Conservation (phyloP, 805 yeast species). For the Ogataea minuta region DNA sequence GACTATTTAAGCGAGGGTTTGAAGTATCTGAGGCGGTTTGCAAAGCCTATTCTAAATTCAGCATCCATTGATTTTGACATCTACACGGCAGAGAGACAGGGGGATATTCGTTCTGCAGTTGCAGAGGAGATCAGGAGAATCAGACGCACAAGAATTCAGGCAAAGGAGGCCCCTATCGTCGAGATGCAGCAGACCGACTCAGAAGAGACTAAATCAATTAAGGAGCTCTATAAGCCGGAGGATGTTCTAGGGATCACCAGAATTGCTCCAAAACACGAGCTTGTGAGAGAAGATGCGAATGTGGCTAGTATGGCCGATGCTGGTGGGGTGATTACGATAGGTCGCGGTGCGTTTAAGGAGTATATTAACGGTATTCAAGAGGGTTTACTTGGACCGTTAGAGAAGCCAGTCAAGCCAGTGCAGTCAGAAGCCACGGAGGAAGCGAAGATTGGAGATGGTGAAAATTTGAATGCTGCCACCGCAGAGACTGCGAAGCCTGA, state of each 20-base stretch:
- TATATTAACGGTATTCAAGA: conserved; percentile 88
- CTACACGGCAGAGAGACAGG: conserved; percentile 77
- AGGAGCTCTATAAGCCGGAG: conserved; percentile 40
- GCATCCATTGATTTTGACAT: conserved; percentile 84
- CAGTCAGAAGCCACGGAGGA: conserved; percentile 7
- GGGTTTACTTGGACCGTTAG: conserved; percentile 90
- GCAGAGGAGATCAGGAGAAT: conserved; percentile 77
- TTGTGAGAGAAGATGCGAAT: conserved; percentile 45
- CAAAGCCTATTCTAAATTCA: conserved; percentile 82
- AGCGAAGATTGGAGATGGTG: conserved; percentile 16
- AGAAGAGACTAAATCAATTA: conserved; percentile 29
- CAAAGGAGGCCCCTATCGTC: conserved; percentile 9
- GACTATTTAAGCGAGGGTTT: conserved; percentile 77
- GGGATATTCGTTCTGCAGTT: conserved; percentile 77
- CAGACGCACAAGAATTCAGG: conserved; percentile 44
- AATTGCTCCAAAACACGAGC: conserved; percentile 13
- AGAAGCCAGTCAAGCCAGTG: conserved; percentile 29
- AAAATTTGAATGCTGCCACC: conserved; percentile 22
- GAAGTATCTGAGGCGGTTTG: conserved; percentile 69
- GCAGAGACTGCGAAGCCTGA: no score
- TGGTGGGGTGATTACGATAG: conserved; percentile 90
- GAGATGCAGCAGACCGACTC: conserved; percentile 11
- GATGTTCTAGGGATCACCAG: conserved; percentile 59
- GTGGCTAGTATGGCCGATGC: conserved; percentile 43
- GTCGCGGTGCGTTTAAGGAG: conserved; percentile 95